These are phyloP conservation scores for Groenewaldozyma auringiensis DNA, from an alignment of 1,139 yeast genomes.

Conservation along the genomic window DNA sequence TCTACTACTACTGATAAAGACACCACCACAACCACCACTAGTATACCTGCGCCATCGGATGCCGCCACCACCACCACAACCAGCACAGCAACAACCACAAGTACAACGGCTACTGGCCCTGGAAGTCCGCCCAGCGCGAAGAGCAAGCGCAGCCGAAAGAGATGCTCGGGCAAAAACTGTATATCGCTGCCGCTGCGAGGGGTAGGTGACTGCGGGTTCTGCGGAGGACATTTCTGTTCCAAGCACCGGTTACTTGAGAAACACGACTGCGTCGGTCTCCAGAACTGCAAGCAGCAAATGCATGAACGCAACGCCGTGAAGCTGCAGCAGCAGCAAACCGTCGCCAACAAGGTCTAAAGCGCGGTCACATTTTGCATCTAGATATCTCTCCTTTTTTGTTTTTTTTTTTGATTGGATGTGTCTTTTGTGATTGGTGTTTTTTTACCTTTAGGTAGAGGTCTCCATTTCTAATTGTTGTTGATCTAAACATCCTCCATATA, in stretches of 20 bases:
- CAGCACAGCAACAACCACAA: slow-evolving; percentile 10
- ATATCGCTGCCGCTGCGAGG: slow-evolving; percentile 64
- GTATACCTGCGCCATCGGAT: background rate
- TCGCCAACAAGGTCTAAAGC: slow-evolving; percentile 35
- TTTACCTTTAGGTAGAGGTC: too few species aligned
- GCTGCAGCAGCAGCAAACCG: slow-evolving; percentile 39
- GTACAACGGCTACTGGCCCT: background rate
- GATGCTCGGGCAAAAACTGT: slow-evolving; percentile 59
- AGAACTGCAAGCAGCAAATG: slow-evolving; percentile 71
- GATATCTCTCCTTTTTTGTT: background rate
- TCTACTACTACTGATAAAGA: too few species aligned
- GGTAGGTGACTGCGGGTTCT: slow-evolving; percentile 82
- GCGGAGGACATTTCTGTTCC: slow-evolving; percentile 82
- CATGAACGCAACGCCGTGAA: slow-evolving; percentile 48
- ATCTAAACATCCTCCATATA: slow-evolving; percentile 1
- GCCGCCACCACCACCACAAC: slow-evolving; percentile 13
- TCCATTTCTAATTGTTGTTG: too few species aligned
- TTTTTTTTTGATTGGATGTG: background rate
- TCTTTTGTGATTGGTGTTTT: slow-evolving; percentile 1
- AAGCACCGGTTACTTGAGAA: slow-evolving; percentile 82
- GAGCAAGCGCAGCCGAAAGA: slow-evolving; percentile 46
- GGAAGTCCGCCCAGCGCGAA: slow-evolving; percentile 11
- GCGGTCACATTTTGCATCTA: slow-evolving; percentile 1
- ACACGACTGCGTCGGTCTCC: slow-evolving; percentile 73
- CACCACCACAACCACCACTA: background rate